phyloP scores from a whole-genome alignment of 2,329 filamentous ascomycete species.

The Calonectria henricotiae region DNA sequence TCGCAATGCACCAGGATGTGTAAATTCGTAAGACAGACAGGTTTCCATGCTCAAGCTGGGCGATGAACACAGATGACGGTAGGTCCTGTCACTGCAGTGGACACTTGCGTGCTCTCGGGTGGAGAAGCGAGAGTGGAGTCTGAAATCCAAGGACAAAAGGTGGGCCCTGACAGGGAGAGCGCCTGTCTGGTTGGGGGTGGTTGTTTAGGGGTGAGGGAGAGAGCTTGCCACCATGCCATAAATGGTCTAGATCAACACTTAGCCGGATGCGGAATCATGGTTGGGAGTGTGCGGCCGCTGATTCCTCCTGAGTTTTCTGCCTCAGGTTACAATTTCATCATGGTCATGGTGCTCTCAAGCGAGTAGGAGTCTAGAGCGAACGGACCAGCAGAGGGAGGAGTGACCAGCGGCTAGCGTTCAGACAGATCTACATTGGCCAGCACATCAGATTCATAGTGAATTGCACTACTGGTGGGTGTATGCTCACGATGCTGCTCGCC shows the following conservation, averaged over 20 bases:
- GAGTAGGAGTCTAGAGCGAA: slow-evolving; percentile 19
- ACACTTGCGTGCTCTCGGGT: slow-evolving; percentile 27
- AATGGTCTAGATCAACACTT: slow-evolving; percentile 38
- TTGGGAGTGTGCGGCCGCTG: slow-evolving; percentile 41
- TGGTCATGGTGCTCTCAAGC: slow-evolving; percentile 18
- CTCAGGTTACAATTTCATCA: slow-evolving; percentile 39
- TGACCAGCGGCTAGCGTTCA: neutral
- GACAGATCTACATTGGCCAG: slow-evolving; percentile 12
- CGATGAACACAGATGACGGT: slow-evolving; percentile 36
- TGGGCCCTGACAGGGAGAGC: slow-evolving; percentile 25
- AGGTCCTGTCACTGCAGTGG: slow-evolving; percentile 29
- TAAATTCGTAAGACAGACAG: slow-evolving; percentile 32
- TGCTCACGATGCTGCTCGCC: slow-evolving; percentile 15
- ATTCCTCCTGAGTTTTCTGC: slow-evolving; percentile 36
- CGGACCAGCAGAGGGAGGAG: slow-evolving; percentile 2
- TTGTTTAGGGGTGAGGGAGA: slow-evolving; percentile 16
- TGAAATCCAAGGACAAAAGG: slow-evolving; percentile 25
- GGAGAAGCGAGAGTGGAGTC: slow-evolving; percentile 25
- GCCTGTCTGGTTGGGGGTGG: slow-evolving; percentile 8
- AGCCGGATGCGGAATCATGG: slow-evolving; percentile 30
- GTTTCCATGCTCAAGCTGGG: slow-evolving; percentile 32
- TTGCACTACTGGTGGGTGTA: slow-evolving; percentile 28
- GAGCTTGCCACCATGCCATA: slow-evolving; percentile 30
- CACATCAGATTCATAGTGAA: slow-evolving; percentile 28
- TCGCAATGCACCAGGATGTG: slow-evolving; percentile 22